These are phyloP conservation scores for Agarophyton chilense DNA, from an alignment of 23 red algal species.

Conservation along the genomic window DNA sequence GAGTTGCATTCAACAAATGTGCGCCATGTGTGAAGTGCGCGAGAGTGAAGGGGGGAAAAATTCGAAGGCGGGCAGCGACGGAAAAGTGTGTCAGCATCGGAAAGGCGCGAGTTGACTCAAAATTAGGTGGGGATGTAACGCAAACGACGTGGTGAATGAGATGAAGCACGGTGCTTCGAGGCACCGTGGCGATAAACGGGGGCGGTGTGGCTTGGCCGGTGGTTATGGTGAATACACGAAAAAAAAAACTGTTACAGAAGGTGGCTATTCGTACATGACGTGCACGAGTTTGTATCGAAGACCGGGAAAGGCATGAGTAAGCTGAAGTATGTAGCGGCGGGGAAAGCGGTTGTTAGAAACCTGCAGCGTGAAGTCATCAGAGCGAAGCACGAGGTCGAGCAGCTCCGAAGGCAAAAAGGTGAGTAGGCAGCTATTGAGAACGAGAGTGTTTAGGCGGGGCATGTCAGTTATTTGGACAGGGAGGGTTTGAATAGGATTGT, in stretches of 20 bases:
- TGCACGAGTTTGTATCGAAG: conserved; percentile 19
- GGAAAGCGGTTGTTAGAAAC: conserved; percentile 18
- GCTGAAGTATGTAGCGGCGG: background rate
- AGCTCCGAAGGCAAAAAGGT: conserved; percentile 16
- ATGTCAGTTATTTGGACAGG: conserved; percentile 11
- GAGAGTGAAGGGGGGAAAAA: background rate
- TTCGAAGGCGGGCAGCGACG: background rate
- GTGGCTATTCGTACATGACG: conserved; percentile 28
- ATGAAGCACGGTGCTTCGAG: background rate
- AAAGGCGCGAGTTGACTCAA: background rate
- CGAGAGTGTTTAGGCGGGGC: background rate
- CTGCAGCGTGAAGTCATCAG: conserved; percentile 15
- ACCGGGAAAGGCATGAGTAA: background rate
- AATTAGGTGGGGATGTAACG: background rate
- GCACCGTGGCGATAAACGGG: too few species aligned
- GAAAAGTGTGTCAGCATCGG: background rate
- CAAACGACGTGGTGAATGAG: background rate
- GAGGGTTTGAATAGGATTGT: conserved; percentile 18
- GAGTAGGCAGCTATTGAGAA: conserved; percentile 3
- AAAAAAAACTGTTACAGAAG: background rate
- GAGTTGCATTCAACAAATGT: background rate
- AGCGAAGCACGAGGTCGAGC: background rate
- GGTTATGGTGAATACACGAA: background rate
- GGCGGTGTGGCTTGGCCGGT: background rate
- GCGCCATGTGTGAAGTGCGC: background rate